A percentile compares a stretch with the other conserved stretches of the same genome.
Conservation (phyloP, 2,329 filamentous ascomycete species). For the Calonectria pauciramosa region DNA sequence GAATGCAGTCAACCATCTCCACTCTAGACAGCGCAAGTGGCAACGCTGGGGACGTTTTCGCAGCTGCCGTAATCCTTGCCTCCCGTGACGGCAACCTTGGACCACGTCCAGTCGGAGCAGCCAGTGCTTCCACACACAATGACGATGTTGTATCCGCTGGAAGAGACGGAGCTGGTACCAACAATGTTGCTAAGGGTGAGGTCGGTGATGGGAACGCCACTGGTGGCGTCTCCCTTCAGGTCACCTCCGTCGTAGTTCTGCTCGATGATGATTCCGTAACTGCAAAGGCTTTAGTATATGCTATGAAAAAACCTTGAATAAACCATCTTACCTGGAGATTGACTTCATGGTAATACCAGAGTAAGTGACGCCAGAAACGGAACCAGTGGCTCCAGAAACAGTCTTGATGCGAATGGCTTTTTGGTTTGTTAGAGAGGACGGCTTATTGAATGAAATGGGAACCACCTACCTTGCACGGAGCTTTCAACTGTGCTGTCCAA, state of each 20-base stretch:
- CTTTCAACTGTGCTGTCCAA: slow-evolving; percentile 61
- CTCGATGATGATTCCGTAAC: slow-evolving; percentile 54
- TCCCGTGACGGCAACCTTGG: slow-evolving; percentile 23
- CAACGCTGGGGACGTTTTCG: slow-evolving; percentile 3
- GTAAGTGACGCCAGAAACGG: slow-evolving; percentile 59
- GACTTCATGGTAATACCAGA: slow-evolving; percentile 56
- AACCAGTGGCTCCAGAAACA: slow-evolving; percentile 59
- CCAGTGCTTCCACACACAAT: slow-evolving; percentile 64
- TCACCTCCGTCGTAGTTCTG: slow-evolving; percentile 63
- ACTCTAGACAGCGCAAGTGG: slow-evolving; percentile 4
- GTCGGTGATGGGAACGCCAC: slow-evolving; percentile 64
- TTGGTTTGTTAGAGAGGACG: background rate
- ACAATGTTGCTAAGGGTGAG: slow-evolving; percentile 58
- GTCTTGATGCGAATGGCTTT: slow-evolving; percentile 61
- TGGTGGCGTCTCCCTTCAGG: slow-evolving; percentile 58
- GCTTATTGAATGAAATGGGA: rapidly evolving
- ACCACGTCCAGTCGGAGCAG: slow-evolving; percentile 58
- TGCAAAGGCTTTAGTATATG: background rate
- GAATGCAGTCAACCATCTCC: background rate
- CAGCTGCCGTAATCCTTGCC: slow-evolving; percentile 22
- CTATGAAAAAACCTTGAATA: no score
- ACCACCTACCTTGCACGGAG: slow-evolving; percentile 61
- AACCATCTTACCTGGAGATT: slow-evolving; percentile 54
- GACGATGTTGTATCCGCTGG: slow-evolving; percentile 59
- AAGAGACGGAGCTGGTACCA: slow-evolving; percentile 54